These are phyloP conservation scores for Arthroderma sp. DNA, from an alignment of 2,329 filamentous ascomycete species.

Conservation along the genomic window DNA sequence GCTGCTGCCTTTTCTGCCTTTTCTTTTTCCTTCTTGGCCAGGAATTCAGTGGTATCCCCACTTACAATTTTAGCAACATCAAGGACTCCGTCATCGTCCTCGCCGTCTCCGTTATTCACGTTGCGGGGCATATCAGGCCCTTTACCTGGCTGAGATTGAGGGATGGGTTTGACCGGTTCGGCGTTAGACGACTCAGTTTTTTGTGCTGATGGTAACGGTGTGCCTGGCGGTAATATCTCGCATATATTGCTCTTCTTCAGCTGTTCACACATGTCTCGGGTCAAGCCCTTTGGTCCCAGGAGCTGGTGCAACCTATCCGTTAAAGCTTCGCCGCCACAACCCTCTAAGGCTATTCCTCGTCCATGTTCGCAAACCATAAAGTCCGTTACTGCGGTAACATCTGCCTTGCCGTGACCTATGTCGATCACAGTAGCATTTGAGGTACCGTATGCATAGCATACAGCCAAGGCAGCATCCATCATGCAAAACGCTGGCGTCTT, in stretches of 20 bases:
- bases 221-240: slow-evolving; percentile 45
- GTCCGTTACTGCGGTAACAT: slow-evolving; percentile 81
- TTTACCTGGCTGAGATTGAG: slow-evolving; percentile 40
- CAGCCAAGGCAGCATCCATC: slow-evolving; percentile 77
- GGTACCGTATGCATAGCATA: slow-evolving; percentile 67
- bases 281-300: slow-evolving; percentile 45
- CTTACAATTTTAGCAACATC: slow-evolving; percentile 54
- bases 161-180: slow-evolving; percentile 23
- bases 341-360: slow-evolving; percentile 45
- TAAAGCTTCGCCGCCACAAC: slow-evolving; percentile 78
- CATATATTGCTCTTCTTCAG: slow-evolving; percentile 51
- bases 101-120: slow-evolving; percentile 30
- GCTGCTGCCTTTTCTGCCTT: slow-evolving; percentile 43
- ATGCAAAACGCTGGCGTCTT: slow-evolving; percentile 85
- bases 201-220: slow-evolving; percentile 41
- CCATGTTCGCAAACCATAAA: slow-evolving; percentile 60
- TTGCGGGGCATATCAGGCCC: slow-evolving; percentile 39
- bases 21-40: slow-evolving; percentile 51
- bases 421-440: slow-evolving; percentile 76
- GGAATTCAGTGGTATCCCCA: slow-evolving; percentile 48
- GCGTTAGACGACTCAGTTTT: slow-evolving; percentile 28
- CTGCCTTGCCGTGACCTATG: slow-evolving; percentile 82
- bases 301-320: slow-evolving; percentile 60
- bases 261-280: slow-evolving; percentile 51
- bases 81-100: slow-evolving; percentile 50